Conservation (phyloP, 352 stramenopile genomes). For the Phytophthora parvispora region DNA sequence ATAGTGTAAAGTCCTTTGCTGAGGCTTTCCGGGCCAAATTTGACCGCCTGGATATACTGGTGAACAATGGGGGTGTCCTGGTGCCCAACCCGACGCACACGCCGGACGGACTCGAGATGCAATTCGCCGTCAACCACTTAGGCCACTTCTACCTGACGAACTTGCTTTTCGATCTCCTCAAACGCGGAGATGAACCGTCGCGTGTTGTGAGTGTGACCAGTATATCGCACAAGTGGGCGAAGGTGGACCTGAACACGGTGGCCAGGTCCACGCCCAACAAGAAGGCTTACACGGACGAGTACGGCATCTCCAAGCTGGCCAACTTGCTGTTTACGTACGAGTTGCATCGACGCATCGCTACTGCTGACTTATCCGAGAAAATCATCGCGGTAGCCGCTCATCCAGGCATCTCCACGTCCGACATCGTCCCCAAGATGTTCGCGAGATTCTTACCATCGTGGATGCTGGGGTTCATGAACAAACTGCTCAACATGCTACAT, state of each 20-base stretch:
- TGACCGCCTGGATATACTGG: conserved; percentile 55
- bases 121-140: conserved; percentile 73
- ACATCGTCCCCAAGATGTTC: conserved; percentile 37
- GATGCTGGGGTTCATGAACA: conserved; percentile 36
- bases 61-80: conserved; percentile 74
- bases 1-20: conserved; percentile 45
- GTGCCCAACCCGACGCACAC: conserved; percentile 45
- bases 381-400: conserved; percentile 48
- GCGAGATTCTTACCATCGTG: conserved; percentile 32
- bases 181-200: conserved; percentile 21
- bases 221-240: conserved; percentile 40
- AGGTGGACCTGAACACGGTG: conserved; percentile 38
- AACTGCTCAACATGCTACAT: conserved; percentile 35
- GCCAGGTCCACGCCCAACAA: conserved; percentile 32
- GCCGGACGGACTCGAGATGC: conserved; percentile 53
- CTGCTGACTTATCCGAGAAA: conserved; percentile 23
- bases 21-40: conserved; percentile 46
- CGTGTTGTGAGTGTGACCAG: conserved; percentile 53
- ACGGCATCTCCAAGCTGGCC: conserved; percentile 54
- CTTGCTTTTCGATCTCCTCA: conserved; percentile 63
- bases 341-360: conserved; percentile 40
- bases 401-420: conserved; percentile 39
- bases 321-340: conserved; percentile 64
- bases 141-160: conserved; percentile 69
- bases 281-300: conserved; percentile 54